These are phyloP conservation scores for Vigna nakashimae DNA, from an alignment of 306 rosid genomes.

Conservation along the genomic window DNA sequence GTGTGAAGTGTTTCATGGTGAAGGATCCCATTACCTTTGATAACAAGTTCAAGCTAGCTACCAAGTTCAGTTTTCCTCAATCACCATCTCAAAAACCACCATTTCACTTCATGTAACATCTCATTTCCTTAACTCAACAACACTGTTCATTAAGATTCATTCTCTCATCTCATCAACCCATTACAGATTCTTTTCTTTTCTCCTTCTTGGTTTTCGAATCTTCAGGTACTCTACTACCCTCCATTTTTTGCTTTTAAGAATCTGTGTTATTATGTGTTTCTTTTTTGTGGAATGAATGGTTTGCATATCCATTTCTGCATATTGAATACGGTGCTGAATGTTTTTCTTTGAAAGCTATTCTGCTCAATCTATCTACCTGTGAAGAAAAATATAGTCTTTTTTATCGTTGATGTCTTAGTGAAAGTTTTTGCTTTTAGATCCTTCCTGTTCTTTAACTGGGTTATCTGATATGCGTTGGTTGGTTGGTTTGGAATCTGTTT, in stretches of 20 bases:
- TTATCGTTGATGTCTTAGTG: conserved; percentile 21
- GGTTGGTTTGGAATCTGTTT: conserved; percentile 18
- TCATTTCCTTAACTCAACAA: conserved; percentile 21
- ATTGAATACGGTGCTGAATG: conserved; percentile 27
- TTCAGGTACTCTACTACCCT: conserved; percentile 51
- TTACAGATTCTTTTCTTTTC: conserved; percentile 28
- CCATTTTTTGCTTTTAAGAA: not conserved
- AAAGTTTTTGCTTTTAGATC: conserved; percentile 1
- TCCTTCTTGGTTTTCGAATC: conserved; percentile 44
- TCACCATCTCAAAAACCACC: not conserved
- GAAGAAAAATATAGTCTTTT: not conserved
- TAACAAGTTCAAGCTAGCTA: conserved; percentile 22
- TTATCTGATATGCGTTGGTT: conserved; percentile 3
- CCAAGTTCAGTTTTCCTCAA: conserved; percentile 26
- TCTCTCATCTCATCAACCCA: conserved; percentile 11
- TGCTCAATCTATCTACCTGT: not conserved
- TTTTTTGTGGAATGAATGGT: not conserved
- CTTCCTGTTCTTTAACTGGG: not conserved
- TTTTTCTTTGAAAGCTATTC: conserved; percentile 9
- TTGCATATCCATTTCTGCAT: conserved; percentile 5
- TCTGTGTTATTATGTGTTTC: not conserved
- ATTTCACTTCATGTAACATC: conserved; percentile 1
- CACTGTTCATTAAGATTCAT: conserved; percentile 15
- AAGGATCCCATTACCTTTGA: conserved; percentile 40
- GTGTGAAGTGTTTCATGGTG: conserved; percentile 18